A percentile compares a stretch with the other conserved stretches of the same genome.
These are phyloP conservation scores for Coemansia sp. DNA, from an alignment of 371 early-diverging fungal species.

Conservation along the genomic window DNA sequence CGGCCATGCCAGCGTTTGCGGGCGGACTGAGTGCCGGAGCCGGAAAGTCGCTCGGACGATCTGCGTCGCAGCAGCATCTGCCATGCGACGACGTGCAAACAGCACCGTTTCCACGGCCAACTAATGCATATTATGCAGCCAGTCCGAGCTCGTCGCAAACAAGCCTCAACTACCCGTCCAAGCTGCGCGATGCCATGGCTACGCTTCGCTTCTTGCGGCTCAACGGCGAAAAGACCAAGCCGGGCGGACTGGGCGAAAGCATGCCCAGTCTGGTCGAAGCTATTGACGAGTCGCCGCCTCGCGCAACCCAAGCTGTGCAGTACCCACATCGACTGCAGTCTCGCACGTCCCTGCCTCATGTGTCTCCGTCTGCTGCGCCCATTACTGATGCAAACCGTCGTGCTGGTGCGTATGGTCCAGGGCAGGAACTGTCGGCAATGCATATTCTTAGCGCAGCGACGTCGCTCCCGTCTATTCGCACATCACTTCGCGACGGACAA, in stretches of 20 bases:
- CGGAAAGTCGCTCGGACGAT: constrained; percentile 31
- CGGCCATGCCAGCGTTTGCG: constrained; percentile 14
- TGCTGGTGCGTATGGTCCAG: background rate
- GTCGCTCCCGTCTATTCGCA: constrained; percentile 45
- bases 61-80: constrained; percentile 47
- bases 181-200: constrained; percentile 52
- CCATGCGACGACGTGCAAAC: background rate
- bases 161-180: constrained; percentile 45
- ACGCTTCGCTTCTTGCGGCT: constrained; percentile 46
- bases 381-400: background rate
- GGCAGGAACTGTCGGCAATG: constrained; percentile 45
- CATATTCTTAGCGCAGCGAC: constrained; percentile 46
- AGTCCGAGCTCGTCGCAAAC: constrained; percentile 47
- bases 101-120: background rate
- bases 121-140: constrained; percentile 3
- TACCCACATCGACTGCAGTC: constrained; percentile 35
- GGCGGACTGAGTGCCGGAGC: background rate
- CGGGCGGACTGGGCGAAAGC: constrained; percentile 27
- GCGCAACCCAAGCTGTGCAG: constrained; percentile 10
- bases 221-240: constrained; percentile 30
- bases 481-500: constrained; percentile 21
- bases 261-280: constrained; percentile 38
- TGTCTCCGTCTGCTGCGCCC: constrained; percentile 5
- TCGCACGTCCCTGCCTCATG: constrained; percentile 37
- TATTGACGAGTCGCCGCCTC: constrained; percentile 10